Conservation (phyloP, 2,329 filamentous ascomycete genomes). For the Colletotrichum liaoningense region DNA sequence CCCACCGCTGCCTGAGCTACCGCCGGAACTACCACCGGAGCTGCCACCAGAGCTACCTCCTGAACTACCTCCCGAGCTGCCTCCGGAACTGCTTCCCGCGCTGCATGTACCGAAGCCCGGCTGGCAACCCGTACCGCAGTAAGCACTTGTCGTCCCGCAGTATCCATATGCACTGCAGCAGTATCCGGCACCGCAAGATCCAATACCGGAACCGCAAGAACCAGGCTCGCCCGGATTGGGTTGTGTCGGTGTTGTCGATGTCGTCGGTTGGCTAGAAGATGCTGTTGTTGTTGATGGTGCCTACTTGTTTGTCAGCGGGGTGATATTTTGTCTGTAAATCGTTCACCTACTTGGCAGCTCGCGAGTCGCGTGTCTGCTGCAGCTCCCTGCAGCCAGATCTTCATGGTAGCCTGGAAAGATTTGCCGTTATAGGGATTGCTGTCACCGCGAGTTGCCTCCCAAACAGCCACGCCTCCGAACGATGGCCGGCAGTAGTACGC, state of each 20-base stretch:
- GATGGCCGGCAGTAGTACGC: constrained; percentile 40
- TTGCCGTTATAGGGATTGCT: constrained; percentile 32
- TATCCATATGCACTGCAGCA: constrained; percentile 38
- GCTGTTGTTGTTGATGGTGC: background rate
- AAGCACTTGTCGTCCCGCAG: constrained; percentile 31
- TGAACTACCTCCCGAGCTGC: constrained; percentile 4
- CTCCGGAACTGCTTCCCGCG: background rate
- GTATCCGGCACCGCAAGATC: constrained; percentile 16
- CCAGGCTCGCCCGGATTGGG: constrained; percentile 10
- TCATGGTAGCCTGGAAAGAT: constrained; percentile 33
- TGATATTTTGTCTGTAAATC: background rate
- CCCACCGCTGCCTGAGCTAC: background rate
- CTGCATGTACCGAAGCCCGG: constrained; percentile 33
- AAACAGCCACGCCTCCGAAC: constrained; percentile 46
- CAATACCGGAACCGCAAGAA: constrained; percentile 18
- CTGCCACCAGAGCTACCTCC: background rate
- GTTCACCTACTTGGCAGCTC: constrained; percentile 17
- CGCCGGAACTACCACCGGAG: background rate
- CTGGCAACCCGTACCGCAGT: constrained; percentile 37
- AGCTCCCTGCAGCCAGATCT: constrained; percentile 23
- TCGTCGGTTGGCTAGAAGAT: background rate
- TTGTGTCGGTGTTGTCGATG: background rate
- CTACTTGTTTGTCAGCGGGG: background rate
- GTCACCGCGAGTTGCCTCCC: constrained; percentile 42
- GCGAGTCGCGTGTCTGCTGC: background rate